Evolutionary conservation across 83 land plant genomes (phyloP), one percentile per base, ranked within the genome.

Genomic region (Thuja plicata): DNA sequence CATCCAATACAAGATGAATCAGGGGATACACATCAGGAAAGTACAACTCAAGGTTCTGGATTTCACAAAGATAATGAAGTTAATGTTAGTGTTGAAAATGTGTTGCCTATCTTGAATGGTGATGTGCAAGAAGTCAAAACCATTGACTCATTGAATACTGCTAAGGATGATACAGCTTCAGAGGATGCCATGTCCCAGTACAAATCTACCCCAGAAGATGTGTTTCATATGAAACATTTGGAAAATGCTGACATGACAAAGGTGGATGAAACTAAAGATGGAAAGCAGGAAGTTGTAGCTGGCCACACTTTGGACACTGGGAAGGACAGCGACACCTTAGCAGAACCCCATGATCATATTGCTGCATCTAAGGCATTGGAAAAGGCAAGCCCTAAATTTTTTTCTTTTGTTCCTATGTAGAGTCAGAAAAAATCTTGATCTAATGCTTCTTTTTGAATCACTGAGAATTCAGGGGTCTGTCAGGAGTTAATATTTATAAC

Each of bases 41-140:
- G 27, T 10, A 27, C 12, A 82, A 82, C 13, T 41, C 50, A 43
- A 38, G 30, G 24, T 9, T 9, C 50, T 40, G 84, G 10, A 82
- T 30, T 82, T 82, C 84, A 27, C 19, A 82, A 82, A 82, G 84
- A 82, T 27, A n/a, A 24, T 24, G 84, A 43, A 45, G 84, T 45
- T 43, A 45, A 82, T n/a, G n/a, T 32, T n/a, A 41, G 12, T 24
- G n/a, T 40, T 40, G 45, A 81, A 43, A 81, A 45, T 81, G 30
- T 8, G 50, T 21, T 8, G 4, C 32, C 0, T 45, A 45, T 41
- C 32, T 43, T 46, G 30, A 82, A 46, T 27, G 34, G n/a, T 45
- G 50, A 82, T 30, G 5, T 3, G 46, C 54, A 82, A 82, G 54
- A 82, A 82, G 32, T 82, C n/a, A 43, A 81, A 82, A 21, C 32